These are phyloP conservation scores for Camellia oleifera DNA, from an alignment of 179 eudicot species.

Conservation along the genomic window DNA sequence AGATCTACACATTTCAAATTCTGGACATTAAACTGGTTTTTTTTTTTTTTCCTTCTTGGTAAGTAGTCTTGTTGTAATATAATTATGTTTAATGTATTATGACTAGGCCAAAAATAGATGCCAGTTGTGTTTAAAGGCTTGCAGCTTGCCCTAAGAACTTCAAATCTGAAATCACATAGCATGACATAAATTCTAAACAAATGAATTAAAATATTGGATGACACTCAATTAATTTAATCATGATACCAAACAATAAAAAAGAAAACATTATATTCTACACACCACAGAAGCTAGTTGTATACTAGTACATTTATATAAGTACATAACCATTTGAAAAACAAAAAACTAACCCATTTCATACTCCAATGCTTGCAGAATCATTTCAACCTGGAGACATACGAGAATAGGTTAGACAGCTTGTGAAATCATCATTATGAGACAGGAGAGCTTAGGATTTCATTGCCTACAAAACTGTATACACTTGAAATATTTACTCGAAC, in stretches of 20 bases:
- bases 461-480: background rate
- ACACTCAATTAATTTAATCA: background rate
- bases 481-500: background rate
- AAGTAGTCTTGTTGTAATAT: too few relatives aligned
- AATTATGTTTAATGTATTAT: background rate
- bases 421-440: conserved; percentile 6
- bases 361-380: conserved; percentile 97
- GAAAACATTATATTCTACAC: background rate
- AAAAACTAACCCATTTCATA: conserved; percentile 78
- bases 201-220: background rate
- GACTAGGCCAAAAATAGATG: background rate
- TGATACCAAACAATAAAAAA: background rate
- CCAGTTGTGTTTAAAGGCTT: background rate
- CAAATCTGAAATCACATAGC: background rate
- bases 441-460: background rate
- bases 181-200: background rate
- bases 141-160: background rate
- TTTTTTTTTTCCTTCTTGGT: too few relatives aligned
- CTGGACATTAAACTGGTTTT: too few relatives aligned
- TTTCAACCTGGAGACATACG: conserved; percentile 69
- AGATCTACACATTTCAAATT: too few relatives aligned
- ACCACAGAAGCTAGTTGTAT: background rate
- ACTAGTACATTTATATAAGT: background rate
- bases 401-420: conserved; percentile 13
- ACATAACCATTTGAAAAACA: background rate